Percentiles rank a stretch among this genome's conserved stretches.
These are phyloP conservation scores for Orychophragmus violaceus DNA, from an alignment of 345 rosid genomes.

Conservation along the genomic window DNA sequence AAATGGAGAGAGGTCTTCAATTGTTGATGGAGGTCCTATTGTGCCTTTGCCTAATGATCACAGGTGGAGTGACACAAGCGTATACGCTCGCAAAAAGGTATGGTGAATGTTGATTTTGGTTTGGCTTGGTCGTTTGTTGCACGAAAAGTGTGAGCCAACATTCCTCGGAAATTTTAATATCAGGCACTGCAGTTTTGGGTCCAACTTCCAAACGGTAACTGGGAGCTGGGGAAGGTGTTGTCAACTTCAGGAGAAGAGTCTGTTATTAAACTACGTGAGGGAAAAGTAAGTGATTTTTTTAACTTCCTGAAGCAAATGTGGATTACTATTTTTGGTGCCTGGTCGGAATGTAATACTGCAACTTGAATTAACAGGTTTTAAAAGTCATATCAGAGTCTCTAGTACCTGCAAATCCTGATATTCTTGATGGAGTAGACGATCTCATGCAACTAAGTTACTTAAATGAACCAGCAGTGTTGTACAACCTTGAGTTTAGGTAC, in stretches of 20 bases:
- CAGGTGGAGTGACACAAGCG: conserved; percentile 70
- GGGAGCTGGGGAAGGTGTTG: conserved; percentile 67
- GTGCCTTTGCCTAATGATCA: conserved; percentile 47
- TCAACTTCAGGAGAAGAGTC: conserved; percentile 66
- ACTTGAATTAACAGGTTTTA: conserved; percentile 45
- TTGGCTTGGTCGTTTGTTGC: background rate
- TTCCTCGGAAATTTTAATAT: background rate
- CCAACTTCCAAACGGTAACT: conserved; percentile 45
- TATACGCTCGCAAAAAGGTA: conserved; percentile 76
- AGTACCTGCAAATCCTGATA: conserved; percentile 86
- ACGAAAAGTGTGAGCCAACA: background rate
- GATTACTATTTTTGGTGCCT: background rate
- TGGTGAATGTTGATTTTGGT: background rate
- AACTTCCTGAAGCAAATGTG: background rate
- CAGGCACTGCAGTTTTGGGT: conserved; percentile 79
- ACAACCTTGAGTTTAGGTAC: conserved; percentile 76
- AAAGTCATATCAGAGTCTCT: conserved; percentile 54
- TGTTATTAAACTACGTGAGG: conserved; percentile 50
- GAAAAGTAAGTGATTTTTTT: conserved; percentile 49
- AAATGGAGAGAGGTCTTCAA: conserved; percentile 47
- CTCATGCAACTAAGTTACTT: conserved; percentile 87
- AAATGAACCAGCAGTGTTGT: conserved; percentile 87
- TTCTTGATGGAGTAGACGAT: conserved; percentile 80
- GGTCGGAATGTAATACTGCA: background rate
- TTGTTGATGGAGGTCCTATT: conserved; percentile 41